Base-by-base conservation (phyloP, 2,329 filamentous ascomycete genomes). In the Nigrospora sphaerica region DNA sequence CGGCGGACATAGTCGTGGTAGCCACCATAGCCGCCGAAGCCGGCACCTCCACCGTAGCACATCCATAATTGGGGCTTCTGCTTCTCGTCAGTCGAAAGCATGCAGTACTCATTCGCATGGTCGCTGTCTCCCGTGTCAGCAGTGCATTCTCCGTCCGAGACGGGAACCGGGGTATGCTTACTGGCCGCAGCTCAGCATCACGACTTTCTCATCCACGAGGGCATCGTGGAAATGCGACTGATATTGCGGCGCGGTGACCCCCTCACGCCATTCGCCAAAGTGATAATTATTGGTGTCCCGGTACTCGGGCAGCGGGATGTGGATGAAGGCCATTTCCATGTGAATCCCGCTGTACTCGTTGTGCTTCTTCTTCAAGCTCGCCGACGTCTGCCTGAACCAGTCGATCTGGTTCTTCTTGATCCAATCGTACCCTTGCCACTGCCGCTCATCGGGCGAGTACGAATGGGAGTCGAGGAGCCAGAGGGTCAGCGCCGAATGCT, bases 31-130 rank as follows among this genome's bases (percentile, higher is more conserved):
- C 93, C 93, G 46, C 93, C 93, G 57, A 98, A 95, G 1, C 93
- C 93, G 28, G 83, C 81, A 23, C 87, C 93, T 32, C 93, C 93
- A 10, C 84, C 92, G 65, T 97, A 97, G 72, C 93, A 98, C 91
- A 98, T 95, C 93, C 93, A 98, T 3, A 97, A 70, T 31, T 85
- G 78, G 0, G 86, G 83, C 42, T 75, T 75, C n/a, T 73, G 69
- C 31, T 72, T 65, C 36, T 77, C 67, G 44, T 77, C 66, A 4
- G 71, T 65, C 1, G 77, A 82, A 10, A 96, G 75, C 52, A 87
- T 83, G 65, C 93, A 98, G 65, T 96, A 97, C 61, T 98, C 93
- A 62, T 98, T 98, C 54, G 86, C 92, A 62, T 98, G 93, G 61
- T 98, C 93, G 63, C 84, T 87, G 23, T 34, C 13, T 11, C 12